Evolutionary conservation across 2,329 filamentous ascomycete species (phyloP).

Genomic region (Aureobasidium uvarum): DNA sequence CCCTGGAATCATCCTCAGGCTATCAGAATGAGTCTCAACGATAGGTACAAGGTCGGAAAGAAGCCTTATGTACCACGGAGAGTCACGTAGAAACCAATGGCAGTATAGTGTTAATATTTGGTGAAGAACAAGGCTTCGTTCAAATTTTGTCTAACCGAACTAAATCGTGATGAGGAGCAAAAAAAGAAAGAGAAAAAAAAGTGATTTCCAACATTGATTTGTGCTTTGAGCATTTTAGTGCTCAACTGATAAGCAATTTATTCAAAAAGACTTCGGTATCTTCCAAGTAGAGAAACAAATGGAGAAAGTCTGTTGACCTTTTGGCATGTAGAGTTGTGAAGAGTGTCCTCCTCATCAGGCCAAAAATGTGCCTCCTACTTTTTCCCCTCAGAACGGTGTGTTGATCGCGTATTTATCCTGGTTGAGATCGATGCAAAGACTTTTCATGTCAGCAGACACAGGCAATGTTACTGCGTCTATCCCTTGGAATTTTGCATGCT

Average conservation of each 20-base stretch:
- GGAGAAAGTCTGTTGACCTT: no score
- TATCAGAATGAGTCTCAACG: background rate
- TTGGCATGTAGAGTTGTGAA: no score
- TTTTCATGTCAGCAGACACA: background rate
- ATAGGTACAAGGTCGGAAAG: conserved; percentile 13
- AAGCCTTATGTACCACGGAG: background rate
- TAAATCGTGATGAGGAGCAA: background rate
- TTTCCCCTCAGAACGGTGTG: background rate
- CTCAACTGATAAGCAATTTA: no score
- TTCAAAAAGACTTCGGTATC: no score
- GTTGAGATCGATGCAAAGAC: background rate
- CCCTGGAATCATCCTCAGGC: background rate
- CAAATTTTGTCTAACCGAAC: background rate
- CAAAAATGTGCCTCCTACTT: no score
- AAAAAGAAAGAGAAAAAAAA: no score
- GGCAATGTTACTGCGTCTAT: background rate
- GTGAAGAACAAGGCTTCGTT: no score
- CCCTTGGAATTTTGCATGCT: background rate
- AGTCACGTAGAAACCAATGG: background rate
- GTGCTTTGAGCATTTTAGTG: background rate
- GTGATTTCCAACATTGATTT: background rate
- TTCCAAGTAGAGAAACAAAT: no score
- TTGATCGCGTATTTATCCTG: background rate
- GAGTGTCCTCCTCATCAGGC: no score
- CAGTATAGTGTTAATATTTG: background rate